Conservation (phyloP, 768 basidiomycete species). For the Tephrocybe sp. region DNA sequence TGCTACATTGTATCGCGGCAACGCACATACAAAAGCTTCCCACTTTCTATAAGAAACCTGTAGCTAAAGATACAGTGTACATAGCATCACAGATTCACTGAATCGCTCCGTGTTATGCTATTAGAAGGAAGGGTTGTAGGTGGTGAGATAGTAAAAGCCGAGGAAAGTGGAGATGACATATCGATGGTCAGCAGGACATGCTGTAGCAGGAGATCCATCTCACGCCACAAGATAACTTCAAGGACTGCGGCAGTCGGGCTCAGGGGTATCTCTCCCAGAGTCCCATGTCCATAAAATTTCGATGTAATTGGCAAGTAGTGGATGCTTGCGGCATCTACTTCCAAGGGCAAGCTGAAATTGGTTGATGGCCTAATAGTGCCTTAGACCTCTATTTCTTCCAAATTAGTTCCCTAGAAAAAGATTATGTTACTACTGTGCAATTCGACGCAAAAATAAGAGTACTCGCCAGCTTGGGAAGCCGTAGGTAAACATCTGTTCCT, state of each 20-base stretch:
- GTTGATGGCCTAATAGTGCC: not conserved
- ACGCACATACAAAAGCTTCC: no score
- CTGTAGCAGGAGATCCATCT: no score
- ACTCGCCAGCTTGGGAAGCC: conserved; percentile 77
- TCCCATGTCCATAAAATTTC: no score
- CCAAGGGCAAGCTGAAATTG: no score
- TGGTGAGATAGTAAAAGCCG: not conserved
- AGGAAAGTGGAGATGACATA: conserved; percentile 10
- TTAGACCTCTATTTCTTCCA: conserved; percentile 82
- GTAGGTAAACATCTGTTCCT: conserved; percentile 84
- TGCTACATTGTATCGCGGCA: no score
- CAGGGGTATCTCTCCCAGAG: no score
- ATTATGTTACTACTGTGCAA: not conserved
- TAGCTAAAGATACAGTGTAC: no score
- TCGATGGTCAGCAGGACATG: not conserved
- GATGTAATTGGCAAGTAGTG: no score
- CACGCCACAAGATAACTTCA: no score
- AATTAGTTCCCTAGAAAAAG: conserved; percentile 67
- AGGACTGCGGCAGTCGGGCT: no score
- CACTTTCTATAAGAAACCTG: no score
- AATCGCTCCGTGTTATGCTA: not conserved
- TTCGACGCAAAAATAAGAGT: not conserved
- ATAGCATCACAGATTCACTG: not conserved
- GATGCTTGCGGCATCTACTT: no score
- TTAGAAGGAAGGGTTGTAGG: not conserved